Base-by-base conservation (phyloP, 208 protist species). In the Acanthamoeba lenticulata region DNA sequence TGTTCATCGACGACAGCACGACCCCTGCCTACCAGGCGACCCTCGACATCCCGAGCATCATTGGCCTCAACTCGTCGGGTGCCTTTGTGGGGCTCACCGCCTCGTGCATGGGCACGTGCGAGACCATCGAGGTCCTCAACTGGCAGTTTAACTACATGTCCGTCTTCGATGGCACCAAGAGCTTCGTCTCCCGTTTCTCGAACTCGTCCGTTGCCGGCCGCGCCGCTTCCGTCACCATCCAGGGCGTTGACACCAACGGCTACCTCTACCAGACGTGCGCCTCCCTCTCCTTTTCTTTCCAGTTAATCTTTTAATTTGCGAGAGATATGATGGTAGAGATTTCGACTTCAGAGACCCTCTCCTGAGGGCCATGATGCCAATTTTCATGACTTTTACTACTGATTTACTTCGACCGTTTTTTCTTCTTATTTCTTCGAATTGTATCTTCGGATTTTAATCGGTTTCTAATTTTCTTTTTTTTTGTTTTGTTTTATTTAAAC, bases 111-210 rank as follows among this genome's bases (percentile, higher is more conserved):
- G 21, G 24, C 7, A 85, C 74, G 9, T 85, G 74, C 74, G 74
- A 85, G 74, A 21, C 45, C 44, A 40, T 85, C 19, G 74, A 85
- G 36, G 74, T 85, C 19, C 74, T 85, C 40, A 34, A 85, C 74
- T 85, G 74, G 74, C 24, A n/a, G 40, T 85, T 55, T n/a, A 85
- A 85, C 74, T 85, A 85, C 40, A n/a, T 85, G 40, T 13, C 74
- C 74, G 52, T 85, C 74, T 24, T 52, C 42, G 74, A 85, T 52
- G 40, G 40, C 44, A 55, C 42, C 74, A 85, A 85, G 74, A 85
- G 27, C 42, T 85, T 85, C 42, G 74, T 52, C 36, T 24, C 74
- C 29, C 11, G 27, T 40, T 6, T 85, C 74, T n/a, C 0, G 74
- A 85, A 52, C 74, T 29, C 7, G 13, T 29, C 42, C 44, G 42